phyloP scores from a whole-genome alignment of 495 filamentous ascomycete genomes.

The Hyaloscypha finlandica region DNA sequence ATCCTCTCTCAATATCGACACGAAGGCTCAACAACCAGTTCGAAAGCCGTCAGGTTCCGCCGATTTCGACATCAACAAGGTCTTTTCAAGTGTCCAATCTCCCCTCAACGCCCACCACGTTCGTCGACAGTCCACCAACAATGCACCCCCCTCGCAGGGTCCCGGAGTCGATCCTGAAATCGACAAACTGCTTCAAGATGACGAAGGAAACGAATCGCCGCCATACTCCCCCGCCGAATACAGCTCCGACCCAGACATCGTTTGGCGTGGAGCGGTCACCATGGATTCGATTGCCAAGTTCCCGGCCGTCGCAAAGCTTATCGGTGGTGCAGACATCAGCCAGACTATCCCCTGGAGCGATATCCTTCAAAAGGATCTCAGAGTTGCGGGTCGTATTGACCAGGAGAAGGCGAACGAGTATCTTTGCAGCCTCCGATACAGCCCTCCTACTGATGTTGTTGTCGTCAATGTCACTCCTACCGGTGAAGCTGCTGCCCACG shows the following conservation, averaged over 20 bases:
- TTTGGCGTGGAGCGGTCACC: slow-evolving; percentile 78
- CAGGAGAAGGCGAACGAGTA: slow-evolving; percentile 82
- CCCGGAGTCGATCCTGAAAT: slow-evolving; percentile 80
- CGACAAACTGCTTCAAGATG: slow-evolving; percentile 83
- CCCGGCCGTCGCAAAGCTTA: slow-evolving; percentile 72
- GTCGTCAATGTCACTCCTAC: slow-evolving; percentile 65
- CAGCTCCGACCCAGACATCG: slow-evolving; percentile 59
- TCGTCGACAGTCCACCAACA: slow-evolving; percentile 46
- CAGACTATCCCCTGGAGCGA: slow-evolving; percentile 64
- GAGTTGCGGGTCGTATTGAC: slow-evolving; percentile 81
- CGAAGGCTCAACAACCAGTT: slow-evolving; percentile 36
- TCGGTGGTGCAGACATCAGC: slow-evolving; percentile 77
- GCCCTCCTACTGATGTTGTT: slow-evolving; percentile 68
- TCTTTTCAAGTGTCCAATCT: slow-evolving; percentile 66
- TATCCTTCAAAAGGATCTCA: slow-evolving; percentile 66
- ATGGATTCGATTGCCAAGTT: slow-evolving; percentile 81
- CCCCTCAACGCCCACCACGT: slow-evolving; percentile 48
- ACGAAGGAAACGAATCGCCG: slow-evolving; percentile 78
- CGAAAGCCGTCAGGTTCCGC: slow-evolving; percentile 41
- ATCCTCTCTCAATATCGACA: slow-evolving; percentile 51
- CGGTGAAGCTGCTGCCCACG: slow-evolving; percentile 49
- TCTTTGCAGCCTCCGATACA: slow-evolving; percentile 77
- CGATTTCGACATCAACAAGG: slow-evolving; percentile 70
- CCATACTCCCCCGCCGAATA: slow-evolving; percentile 82
- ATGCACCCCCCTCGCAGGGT: slow-evolving; percentile 43